phyloP scores from a whole-genome alignment of 1,139 yeast genomes.

The Insectozyma bohioensis region DNA sequence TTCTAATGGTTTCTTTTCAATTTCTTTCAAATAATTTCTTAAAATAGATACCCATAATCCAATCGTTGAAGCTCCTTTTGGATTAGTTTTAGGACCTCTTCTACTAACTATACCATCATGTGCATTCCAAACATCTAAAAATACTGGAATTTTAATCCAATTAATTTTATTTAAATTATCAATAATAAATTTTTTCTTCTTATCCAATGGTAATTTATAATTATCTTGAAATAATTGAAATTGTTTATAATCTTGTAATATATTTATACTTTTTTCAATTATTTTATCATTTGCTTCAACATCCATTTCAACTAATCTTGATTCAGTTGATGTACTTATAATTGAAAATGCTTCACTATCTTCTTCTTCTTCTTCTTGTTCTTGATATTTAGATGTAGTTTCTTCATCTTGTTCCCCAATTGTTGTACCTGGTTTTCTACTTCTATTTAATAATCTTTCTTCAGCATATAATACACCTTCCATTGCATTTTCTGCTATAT shows the following conservation, averaged over 20 bases:
- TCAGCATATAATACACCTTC: constrained; percentile 42
- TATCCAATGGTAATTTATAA: constrained; percentile 38
- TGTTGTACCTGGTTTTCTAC: constrained; percentile 11
- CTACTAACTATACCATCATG: constrained; percentile 75
- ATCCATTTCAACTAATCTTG: constrained; percentile 21
- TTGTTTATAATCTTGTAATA: constrained; percentile 22
- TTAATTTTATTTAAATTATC: constrained; percentile 50
- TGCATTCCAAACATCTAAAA: constrained; percentile 64
- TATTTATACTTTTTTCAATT: constrained; percentile 18
- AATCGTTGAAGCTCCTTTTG: constrained; percentile 54
- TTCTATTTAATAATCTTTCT: constrained; percentile 26
- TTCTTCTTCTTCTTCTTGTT: constrained; percentile 4
- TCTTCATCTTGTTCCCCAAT: constrained; percentile 7
- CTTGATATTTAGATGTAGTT: neutral
- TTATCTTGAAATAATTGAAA: constrained; percentile 29
- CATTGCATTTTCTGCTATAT: constrained; percentile 37
- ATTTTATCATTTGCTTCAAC: constrained; percentile 27
- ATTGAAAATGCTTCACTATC: constrained; percentile 1
- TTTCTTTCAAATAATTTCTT: constrained; percentile 31
- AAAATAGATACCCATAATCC: constrained; percentile 52
- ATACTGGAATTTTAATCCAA: constrained; percentile 70
- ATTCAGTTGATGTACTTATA: neutral
- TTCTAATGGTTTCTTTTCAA: neutral
- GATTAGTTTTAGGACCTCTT: constrained; percentile 55
- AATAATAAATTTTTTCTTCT: constrained; percentile 42